Percentiles rank a stretch among this genome's conserved stretches.
Conservation (phyloP, 139 green algal species). For the Pseudopediastrum boryanum region DNA sequence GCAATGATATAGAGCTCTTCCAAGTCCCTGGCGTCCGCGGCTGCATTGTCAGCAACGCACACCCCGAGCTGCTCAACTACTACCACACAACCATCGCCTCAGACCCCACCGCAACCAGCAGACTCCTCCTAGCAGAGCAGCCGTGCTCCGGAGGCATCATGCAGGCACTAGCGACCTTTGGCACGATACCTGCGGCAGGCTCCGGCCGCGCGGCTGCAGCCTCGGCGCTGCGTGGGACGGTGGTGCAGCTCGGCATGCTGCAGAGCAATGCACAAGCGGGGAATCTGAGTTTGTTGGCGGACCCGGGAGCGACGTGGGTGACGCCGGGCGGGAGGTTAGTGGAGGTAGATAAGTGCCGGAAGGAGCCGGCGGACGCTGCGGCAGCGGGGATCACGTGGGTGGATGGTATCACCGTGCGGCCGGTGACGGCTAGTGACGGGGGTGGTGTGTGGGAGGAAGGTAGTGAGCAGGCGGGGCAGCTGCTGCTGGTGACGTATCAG, state of each 20-base stretch:
- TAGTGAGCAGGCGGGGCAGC: neutral
- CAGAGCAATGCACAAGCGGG: conserved; percentile 30
- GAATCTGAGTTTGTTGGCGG: conserved; percentile 20
- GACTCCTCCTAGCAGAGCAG: conserved; percentile 60
- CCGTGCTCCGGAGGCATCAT: conserved; percentile 87
- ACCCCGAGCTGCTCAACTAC: conserved; percentile 82
- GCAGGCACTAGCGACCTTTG: conserved; percentile 82
- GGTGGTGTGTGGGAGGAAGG: neutral
- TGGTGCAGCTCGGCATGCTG: conserved; percentile 11
- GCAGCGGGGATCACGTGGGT: conserved; percentile 29
- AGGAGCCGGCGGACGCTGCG: conserved; percentile 29
- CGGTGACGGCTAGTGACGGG: conserved; percentile 6
- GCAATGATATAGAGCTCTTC: conserved; percentile 95
- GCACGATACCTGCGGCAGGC: neutral
- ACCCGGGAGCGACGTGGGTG: conserved; percentile 25
- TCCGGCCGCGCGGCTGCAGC: neutral
- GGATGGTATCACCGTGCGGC: conserved; percentile 19
- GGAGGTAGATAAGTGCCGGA: conserved; percentile 2
- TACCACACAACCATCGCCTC: conserved; percentile 26
- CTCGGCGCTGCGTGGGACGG: conserved; percentile 12
- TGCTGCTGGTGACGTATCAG: conserved; percentile 33
- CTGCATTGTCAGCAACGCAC: conserved; percentile 89
- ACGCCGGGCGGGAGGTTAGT: conserved; percentile 23
- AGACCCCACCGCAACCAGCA: neutral
- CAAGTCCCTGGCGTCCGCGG: conserved; percentile 73